These are phyloP conservation scores for Aspergillus novofumigatus DNA, from an alignment of 2,329 filamentous ascomycete species.

Conservation along the genomic window DNA sequence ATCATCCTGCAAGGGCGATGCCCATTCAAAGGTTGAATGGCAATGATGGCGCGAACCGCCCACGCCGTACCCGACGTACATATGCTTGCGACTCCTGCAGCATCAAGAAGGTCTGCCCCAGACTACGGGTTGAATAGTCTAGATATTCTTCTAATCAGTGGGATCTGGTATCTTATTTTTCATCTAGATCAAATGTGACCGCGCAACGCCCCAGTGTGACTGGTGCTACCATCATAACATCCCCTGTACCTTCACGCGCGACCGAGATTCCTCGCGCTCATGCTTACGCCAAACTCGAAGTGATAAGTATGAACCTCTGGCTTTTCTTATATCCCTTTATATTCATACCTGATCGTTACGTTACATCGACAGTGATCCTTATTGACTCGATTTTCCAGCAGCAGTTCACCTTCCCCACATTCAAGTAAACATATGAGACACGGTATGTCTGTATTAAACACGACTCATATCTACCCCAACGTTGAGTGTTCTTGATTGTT, in stretches of 20 bases:
- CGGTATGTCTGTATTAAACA: neutral
- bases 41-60: neutral
- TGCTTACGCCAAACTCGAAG: neutral
- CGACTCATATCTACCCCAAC: neutral
- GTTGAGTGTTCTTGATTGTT: neutral
- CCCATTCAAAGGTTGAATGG: neutral
- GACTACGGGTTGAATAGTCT: neutral
- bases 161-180: neutral
- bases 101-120: conserved; percentile 3
- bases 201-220: conserved; percentile 6
- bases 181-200: conserved; percentile 9
- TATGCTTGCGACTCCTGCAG: conserved; percentile 6
- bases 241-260: conserved; percentile 5
- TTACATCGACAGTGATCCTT: neutral
- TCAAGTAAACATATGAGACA: neutral
- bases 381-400: neutral
- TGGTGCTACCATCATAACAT: conserved; percentile 11
- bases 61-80: neutral
- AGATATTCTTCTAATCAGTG: neutral
- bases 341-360: neutral
- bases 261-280: neutral
- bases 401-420: neutral
- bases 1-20: neutral
- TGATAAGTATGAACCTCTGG: neutral
- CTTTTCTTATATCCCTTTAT: neutral